These are phyloP conservation scores for Aspergillus ellipticus DNA, from an alignment of 495 filamentous ascomycete genomes.

Conservation along the genomic window DNA sequence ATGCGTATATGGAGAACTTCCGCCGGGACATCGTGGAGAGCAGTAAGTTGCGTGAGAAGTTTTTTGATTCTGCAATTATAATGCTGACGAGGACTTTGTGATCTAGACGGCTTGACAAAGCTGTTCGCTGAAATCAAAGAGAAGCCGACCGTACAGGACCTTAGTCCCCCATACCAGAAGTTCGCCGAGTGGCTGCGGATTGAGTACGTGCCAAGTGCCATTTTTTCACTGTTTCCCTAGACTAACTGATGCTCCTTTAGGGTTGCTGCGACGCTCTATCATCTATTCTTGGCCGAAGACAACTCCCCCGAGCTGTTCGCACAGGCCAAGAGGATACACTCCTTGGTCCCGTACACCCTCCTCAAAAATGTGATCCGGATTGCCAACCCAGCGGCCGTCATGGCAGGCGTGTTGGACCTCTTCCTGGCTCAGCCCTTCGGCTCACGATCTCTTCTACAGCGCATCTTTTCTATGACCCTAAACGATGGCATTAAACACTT, in stretches of 20 bases:
- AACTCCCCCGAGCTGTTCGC: slow-evolving; percentile 95
- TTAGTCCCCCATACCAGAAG: slow-evolving; percentile 93
- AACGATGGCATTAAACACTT: slow-evolving; percentile 83
- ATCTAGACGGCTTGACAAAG: slow-evolving; percentile 77
- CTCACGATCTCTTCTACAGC: slow-evolving; percentile 81
- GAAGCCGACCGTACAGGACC: slow-evolving; percentile 78
- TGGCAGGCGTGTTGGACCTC: slow-evolving; percentile 86
- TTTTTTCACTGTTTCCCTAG: slow-evolving; percentile 9
- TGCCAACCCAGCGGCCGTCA: slow-evolving; percentile 92
- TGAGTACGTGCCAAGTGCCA: slow-evolving; percentile 49
- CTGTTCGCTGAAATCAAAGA: slow-evolving; percentile 88
- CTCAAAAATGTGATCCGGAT: slow-evolving; percentile 96
- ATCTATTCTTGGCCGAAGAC: slow-evolving; percentile 95
- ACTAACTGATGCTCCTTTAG: slow-evolving; percentile 21
- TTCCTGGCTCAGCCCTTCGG: slow-evolving; percentile 96
- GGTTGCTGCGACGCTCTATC: slow-evolving; percentile 93
- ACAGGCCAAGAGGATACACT: slow-evolving; percentile 89
- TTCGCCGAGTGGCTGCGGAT: slow-evolving; percentile 98
- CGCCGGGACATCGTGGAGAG: slow-evolving; percentile 69
- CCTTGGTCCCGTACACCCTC: slow-evolving; percentile 83
- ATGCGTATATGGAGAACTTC: slow-evolving; percentile 95
- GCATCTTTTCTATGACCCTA: slow-evolving; percentile 87
- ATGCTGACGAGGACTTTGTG: slow-evolving; percentile 2
- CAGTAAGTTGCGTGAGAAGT: slow-evolving; percentile 53
- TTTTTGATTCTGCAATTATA: not conserved